phyloP scores from a whole-genome alignment of 2,329 filamentous ascomycete genomes.

The Exophiala bonariae region DNA sequence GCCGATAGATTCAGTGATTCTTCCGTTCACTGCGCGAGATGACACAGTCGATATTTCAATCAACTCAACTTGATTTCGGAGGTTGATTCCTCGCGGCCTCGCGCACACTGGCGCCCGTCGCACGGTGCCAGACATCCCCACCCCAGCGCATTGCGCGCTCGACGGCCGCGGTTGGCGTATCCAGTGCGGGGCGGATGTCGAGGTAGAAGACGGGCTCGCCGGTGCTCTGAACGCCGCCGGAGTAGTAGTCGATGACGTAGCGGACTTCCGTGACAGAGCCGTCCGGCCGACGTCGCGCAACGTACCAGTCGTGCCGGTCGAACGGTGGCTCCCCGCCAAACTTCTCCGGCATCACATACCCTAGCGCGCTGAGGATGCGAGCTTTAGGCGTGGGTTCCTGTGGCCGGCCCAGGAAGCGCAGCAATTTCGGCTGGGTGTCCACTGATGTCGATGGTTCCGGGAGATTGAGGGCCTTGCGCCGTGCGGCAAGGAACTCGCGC shows the following conservation, averaged over 20 bases:
- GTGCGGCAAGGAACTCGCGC: conserved; percentile 37
- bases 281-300: conserved; percentile 67
- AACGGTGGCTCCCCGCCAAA: conserved; percentile 87
- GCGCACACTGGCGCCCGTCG: conserved; percentile 69
- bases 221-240: conserved; percentile 74
- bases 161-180: conserved; percentile 74
- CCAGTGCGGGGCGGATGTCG: conserved; percentile 86
- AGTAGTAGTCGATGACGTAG: conserved; percentile 98
- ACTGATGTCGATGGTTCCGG: background rate
- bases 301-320: conserved; percentile 96
- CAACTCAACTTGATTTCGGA: no score
- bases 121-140: conserved; percentile 90
- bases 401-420: conserved; percentile 86
- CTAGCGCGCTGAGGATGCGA: conserved; percentile 76
- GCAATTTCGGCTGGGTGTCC: conserved; percentile 62
- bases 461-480: conserved; percentile 30
- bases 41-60: no score
- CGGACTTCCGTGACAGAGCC: conserved; percentile 75
- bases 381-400: conserved; percentile 91
- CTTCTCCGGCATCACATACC: conserved; percentile 73
- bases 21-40: no score
- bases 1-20: no score
- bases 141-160: conserved; percentile 88
- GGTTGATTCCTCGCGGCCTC: conserved; percentile 33
- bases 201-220: conserved; percentile 95